A percentile compares a stretch with the other conserved stretches of the same genome.
Evolutionary conservation across 331 rosid species (phyloP).

Genomic region (Quercus phellos): DNA sequence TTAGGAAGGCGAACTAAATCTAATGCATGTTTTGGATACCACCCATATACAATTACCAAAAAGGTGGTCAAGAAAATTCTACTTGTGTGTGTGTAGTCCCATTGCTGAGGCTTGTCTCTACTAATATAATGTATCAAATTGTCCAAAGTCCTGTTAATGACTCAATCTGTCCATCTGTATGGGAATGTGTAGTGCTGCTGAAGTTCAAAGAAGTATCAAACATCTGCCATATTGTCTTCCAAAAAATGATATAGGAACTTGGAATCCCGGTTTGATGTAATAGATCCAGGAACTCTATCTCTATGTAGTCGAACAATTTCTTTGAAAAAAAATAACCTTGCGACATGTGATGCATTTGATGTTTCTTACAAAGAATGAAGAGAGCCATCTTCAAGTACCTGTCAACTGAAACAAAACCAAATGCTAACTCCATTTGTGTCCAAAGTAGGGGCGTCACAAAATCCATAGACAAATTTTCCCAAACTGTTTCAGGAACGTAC

Average conservation of each 20-base stretch:
- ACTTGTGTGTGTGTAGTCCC: background rate
- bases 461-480: too few relatives aligned
- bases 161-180: background rate
- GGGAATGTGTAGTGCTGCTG: background rate
- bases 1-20: background rate
- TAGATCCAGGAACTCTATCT: background rate
- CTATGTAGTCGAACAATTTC: background rate
- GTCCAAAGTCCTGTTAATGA: background rate
- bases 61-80: background rate
- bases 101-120: background rate
- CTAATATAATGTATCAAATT: background rate
- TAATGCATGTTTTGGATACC: background rate
- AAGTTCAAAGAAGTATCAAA: background rate
- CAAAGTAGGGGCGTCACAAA: too few relatives aligned
- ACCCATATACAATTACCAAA: background rate
- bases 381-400: background rate
- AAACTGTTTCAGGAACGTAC: too few relatives aligned
- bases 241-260: background rate
- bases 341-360: background rate
- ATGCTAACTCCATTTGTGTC: too few relatives aligned
- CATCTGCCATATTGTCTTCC: background rate
- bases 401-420: background rate
- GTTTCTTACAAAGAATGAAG: background rate
- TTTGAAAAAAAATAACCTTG: background rate
- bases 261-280: background rate